phyloP scores from a whole-genome alignment of 2,329 filamentous ascomycete genomes.

The Bipolaris sorokiniana region DNA sequence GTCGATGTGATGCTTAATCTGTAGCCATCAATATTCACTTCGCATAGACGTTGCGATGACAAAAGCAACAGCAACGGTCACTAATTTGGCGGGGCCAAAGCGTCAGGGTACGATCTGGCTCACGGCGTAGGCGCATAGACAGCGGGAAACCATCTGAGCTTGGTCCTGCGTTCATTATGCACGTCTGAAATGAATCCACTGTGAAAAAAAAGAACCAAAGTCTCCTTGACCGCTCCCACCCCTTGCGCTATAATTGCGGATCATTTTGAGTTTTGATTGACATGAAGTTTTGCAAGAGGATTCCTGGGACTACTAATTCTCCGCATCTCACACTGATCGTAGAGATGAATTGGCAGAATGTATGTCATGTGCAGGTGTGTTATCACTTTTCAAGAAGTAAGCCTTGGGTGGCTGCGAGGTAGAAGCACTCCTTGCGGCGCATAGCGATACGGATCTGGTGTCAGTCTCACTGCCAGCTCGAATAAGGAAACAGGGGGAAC shows the following conservation, averaged over 20 bases:
- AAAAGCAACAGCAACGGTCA: conserved; percentile 5
- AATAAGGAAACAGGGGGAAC: conserved; percentile 4
- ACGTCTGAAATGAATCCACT: conserved; percentile 27
- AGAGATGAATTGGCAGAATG: conserved; percentile 38
- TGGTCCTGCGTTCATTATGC: conserved; percentile 26
- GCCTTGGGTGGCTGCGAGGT: conserved; percentile 29
- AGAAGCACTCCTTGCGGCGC: conserved; percentile 26
- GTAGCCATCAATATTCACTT: not conserved
- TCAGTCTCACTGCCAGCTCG: not conserved
- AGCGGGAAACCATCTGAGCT: conserved; percentile 21
- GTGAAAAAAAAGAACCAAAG: conserved; percentile 21
- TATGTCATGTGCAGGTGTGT: conserved; percentile 33
- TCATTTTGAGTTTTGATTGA: conserved; percentile 32
- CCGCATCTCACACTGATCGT: conserved; percentile 30
- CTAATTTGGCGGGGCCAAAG: conserved; percentile 1
- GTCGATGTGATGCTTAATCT: conserved; percentile 7
- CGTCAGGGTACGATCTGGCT: not conserved
- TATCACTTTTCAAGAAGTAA: conserved; percentile 33
- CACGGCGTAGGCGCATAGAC: conserved; percentile 10
- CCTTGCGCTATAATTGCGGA: conserved; percentile 22
- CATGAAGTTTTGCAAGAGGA: conserved; percentile 33
- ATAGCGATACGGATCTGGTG: not conserved
- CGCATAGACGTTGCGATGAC: conserved; percentile 3
- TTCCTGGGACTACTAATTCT: conserved; percentile 26
- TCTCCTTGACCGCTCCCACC: conserved; percentile 19